Evolutionary conservation across 1,284 basidiomycete genomes (phyloP).

Genomic region (Apiotrichum gracile): DNA sequence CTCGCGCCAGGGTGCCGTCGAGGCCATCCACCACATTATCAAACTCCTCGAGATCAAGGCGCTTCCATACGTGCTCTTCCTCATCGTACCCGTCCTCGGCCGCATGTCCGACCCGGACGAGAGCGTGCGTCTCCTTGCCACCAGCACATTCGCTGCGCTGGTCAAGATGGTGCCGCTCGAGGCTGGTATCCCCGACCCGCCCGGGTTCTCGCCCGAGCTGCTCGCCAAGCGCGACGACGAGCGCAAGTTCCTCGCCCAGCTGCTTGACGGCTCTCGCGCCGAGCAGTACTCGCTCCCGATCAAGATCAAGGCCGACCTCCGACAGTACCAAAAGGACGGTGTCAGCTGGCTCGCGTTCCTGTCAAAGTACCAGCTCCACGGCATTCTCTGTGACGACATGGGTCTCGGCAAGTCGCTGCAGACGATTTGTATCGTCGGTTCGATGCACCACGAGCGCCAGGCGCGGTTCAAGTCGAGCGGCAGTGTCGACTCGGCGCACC

Average conservation of each 20-base stretch:
- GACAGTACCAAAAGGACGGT: conserved; percentile 97
- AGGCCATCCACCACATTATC: conserved; percentile 90
- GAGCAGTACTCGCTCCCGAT: conserved; percentile 86
- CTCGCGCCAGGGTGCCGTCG: conserved; percentile 84
- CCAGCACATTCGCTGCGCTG: conserved; percentile 94
- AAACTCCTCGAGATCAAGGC: conserved; percentile 89
- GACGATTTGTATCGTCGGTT: conserved; percentile 93
- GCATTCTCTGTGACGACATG: conserved; percentile 98
- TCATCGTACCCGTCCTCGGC: conserved; percentile 92
- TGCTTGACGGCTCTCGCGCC: conserved; percentile 91
- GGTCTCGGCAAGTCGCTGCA: conserved; percentile 97
- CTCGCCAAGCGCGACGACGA: conserved; percentile 80
- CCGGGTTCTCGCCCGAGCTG: conserved; percentile 85
- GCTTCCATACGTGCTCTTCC: conserved; percentile 93
- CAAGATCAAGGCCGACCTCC: conserved; percentile 83
- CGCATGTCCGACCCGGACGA: conserved; percentile 96
- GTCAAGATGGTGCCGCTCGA: conserved; percentile 99
- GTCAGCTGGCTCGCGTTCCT: conserved; percentile 99
- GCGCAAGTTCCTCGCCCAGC: conserved; percentile 84
- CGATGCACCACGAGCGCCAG: conserved; percentile 84
- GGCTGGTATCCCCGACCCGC: conserved; percentile 92
- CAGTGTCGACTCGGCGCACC: conserved; percentile 71
- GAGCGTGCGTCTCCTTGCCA: conserved; percentile 82
- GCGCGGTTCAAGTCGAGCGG: conserved; percentile 62
- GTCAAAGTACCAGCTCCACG: conserved; percentile 91